Evolutionary conservation across 2,329 filamentous ascomycete genomes (phyloP).

Genomic region (Aspergillus floridensis): DNA sequence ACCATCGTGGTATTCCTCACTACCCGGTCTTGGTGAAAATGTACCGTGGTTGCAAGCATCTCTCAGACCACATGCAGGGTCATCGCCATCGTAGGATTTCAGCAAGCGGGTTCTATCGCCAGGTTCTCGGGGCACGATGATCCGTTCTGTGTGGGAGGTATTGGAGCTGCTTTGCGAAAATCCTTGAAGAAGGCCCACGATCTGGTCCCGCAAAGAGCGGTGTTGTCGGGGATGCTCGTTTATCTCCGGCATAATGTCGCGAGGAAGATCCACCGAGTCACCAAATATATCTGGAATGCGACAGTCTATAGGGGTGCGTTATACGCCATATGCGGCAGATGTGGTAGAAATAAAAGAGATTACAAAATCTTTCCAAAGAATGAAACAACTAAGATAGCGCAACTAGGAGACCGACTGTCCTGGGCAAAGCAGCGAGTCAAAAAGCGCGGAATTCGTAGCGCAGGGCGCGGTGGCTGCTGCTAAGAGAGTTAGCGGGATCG

Average conservation of each 20-base stretch:
- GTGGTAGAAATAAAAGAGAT: conserved; percentile 1
- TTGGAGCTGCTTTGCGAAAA: conserved; percentile 11
- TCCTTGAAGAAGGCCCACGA: conserved; percentile 32
- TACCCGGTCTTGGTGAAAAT: conserved; percentile 66
- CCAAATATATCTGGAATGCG: conserved; percentile 1
- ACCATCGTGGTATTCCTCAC: conserved; percentile 43
- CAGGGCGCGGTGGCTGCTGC: conserved; percentile 26
- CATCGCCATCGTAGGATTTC: conserved; percentile 37
- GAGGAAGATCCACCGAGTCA: conserved; percentile 2
- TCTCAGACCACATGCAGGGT: conserved; percentile 40
- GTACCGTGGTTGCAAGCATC: conserved; percentile 67
- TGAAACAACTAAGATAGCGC: conserved; percentile 2
- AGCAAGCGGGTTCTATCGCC: conserved; percentile 39
- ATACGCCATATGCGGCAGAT: conserved; percentile 5
- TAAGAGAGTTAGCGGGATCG: conserved; percentile 21
- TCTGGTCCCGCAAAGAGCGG: conserved; percentile 32
- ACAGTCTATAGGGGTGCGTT: neutral
- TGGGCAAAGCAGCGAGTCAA: conserved; percentile 6
- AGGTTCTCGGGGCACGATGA: conserved; percentile 17
- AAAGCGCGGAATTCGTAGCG: conserved; percentile 12
- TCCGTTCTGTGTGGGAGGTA: conserved; percentile 12
- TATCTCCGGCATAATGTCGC: conserved; percentile 28
- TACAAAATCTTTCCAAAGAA: neutral
- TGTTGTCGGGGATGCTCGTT: conserved; percentile 22
- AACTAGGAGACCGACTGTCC: neutral